phyloP scores from a whole-genome alignment of 306 rosid species.

The Trichosanthes cucumerina region DNA sequence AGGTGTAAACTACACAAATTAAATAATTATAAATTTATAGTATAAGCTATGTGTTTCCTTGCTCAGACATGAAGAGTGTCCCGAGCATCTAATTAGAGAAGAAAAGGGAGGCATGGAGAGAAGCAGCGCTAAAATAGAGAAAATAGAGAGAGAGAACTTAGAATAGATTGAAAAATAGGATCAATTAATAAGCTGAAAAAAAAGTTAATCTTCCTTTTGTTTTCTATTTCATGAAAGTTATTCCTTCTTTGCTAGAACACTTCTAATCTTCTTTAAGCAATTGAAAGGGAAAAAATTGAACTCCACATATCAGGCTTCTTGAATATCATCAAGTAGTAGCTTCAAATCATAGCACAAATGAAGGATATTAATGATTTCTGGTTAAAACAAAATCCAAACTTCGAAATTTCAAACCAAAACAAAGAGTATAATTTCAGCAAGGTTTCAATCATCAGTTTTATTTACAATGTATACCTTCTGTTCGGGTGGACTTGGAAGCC shows the following conservation, averaged over 20 bases:
- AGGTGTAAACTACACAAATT: background rate
- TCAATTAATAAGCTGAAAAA: too few species aligned
- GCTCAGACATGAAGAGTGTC: background rate
- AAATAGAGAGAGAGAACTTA: background rate
- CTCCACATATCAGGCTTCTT: background rate
- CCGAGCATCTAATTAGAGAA: background rate
- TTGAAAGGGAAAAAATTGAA: background rate
- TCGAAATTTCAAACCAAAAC: background rate
- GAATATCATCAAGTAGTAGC: background rate
- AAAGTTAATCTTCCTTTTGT: background rate
- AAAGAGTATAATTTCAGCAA: background rate
- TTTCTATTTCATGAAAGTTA: background rate
- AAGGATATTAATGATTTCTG: background rate
- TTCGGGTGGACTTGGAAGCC: slow-evolving; percentile 57
- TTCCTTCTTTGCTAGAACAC: background rate
- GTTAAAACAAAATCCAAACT: background rate
- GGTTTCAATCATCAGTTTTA: background rate
- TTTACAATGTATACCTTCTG: slow-evolving; percentile 46
- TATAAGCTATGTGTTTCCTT: background rate
- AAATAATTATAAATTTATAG: background rate
- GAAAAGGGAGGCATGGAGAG: background rate
- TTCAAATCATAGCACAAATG: background rate
- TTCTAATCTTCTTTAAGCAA: background rate
- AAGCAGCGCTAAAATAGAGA: background rate
- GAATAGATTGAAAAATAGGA: background rate